Evolutionary conservation across 2,329 filamentous ascomycete species (phyloP).

Genomic region (Raffaelea albimanens): DNA sequence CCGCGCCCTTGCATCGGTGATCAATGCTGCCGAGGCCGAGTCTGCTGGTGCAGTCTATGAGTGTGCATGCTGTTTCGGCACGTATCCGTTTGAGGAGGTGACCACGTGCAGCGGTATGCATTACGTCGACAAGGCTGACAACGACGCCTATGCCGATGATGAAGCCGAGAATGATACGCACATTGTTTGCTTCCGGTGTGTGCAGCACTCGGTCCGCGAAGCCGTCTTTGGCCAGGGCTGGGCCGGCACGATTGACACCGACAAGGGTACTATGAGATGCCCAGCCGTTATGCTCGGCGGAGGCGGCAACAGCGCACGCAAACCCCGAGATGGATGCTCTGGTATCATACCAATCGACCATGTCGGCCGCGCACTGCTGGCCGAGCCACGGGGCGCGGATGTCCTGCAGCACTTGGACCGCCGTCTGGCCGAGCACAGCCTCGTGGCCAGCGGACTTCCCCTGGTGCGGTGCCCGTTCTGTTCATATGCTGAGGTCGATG

Average conservation of each 20-base stretch:
- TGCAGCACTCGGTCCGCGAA: slow-evolving; percentile 73
- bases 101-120: slow-evolving; percentile 56
- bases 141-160: neutral
- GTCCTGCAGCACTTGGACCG: slow-evolving; percentile 68
- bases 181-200: slow-evolving; percentile 72
- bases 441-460: slow-evolving; percentile 64
- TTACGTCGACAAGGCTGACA: slow-evolving; percentile 14
- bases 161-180: slow-evolving; percentile 32
- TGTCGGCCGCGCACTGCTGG: slow-evolving; percentile 62
- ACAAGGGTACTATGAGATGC: slow-evolving; percentile 68
- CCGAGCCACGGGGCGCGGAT: slow-evolving; percentile 60
- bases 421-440: slow-evolving; percentile 64
- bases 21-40: slow-evolving; percentile 53
- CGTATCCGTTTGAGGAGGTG: slow-evolving; percentile 63
- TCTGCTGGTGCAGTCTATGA: slow-evolving; percentile 49
- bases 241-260: slow-evolving; percentile 66
- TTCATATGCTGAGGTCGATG: slow-evolving; percentile 80
- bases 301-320: too few relatives aligned
- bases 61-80: slow-evolving; percentile 70
- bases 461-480: slow-evolving; percentile 86
- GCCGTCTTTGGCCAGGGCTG: slow-evolving; percentile 91
- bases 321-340: too few relatives aligned
- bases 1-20: slow-evolving; percentile 37
- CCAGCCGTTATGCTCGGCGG: slow-evolving; percentile 62
- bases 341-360: slow-evolving; percentile 64